Percentiles rank a stretch among this genome's conserved stretches.
Conservation (phyloP, 106 monocot genomes). For the Dioscorea alata region DNA sequence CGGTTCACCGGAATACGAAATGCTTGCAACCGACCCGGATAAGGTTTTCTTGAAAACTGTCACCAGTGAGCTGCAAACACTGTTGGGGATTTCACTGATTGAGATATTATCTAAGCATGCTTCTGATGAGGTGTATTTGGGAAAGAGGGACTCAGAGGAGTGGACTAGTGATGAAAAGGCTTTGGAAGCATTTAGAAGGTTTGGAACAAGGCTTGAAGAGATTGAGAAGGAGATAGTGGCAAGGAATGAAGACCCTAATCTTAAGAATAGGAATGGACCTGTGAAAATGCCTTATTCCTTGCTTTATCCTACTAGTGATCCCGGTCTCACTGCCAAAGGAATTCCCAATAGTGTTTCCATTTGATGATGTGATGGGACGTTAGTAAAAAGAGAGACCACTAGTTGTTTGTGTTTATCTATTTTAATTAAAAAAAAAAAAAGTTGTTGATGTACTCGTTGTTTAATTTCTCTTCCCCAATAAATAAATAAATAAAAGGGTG, state of each 20-base stretch:
- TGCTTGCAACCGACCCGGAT: slow-evolving; percentile 34
- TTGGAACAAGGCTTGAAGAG: slow-evolving; percentile 29
- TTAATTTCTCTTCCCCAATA: too few relatives aligned
- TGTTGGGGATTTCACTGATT: slow-evolving; percentile 46
- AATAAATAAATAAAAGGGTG: too few relatives aligned
- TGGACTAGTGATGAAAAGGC: slow-evolving; percentile 32
- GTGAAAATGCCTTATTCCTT: slow-evolving; percentile 49
- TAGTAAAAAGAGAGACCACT: too few relatives aligned
- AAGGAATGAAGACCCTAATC: slow-evolving; percentile 23
- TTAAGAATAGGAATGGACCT: slow-evolving; percentile 65
- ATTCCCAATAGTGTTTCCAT: slow-evolving; percentile 51
- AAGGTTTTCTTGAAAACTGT: slow-evolving; percentile 40
- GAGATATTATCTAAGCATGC: slow-evolving; percentile 63
- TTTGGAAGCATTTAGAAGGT: slow-evolving; percentile 33
- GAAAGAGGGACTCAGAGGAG: slow-evolving; percentile 40
- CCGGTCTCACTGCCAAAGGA: slow-evolving; percentile 30
- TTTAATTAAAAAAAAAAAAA: too few relatives aligned
- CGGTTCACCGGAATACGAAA: slow-evolving; percentile 25
- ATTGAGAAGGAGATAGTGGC: slow-evolving; percentile 36
- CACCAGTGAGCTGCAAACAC: slow-evolving; percentile 49
- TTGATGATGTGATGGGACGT: slow-evolving; percentile 2
- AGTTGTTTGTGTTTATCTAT: too few relatives aligned
- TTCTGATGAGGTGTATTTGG: slow-evolving; percentile 58
- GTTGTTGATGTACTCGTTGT: too few relatives aligned
- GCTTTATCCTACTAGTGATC: slow-evolving; percentile 37